Conservation (phyloP, 1,139 yeast species). For the Pichia sp. region DNA sequence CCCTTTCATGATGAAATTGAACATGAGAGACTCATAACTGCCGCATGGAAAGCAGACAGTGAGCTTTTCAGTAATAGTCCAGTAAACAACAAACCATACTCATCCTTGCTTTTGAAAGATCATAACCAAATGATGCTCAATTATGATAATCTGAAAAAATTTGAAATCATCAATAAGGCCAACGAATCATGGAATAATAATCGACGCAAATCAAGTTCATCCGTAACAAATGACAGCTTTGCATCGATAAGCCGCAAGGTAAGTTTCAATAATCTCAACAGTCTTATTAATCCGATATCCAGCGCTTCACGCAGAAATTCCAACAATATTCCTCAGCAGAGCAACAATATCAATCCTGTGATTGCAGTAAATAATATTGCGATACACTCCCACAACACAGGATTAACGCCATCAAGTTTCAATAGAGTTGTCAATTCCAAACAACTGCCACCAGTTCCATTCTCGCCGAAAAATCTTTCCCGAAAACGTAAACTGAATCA, state of each 20-base stretch:
- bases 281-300: not conserved
- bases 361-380: not conserved
- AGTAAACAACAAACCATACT: not conserved
- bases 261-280: not conserved
- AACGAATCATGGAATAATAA: conserved; percentile 29
- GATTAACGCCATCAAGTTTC: not conserved
- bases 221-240: conserved; percentile 11
- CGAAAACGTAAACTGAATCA: conserved; percentile 10
- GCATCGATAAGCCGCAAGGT: conserved; percentile 9
- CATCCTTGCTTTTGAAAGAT: conserved; percentile 7
- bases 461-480: conserved; percentile 1
- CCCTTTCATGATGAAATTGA: conserved; percentile 29
- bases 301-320: conserved; percentile 1
- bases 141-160: conserved; percentile 24
- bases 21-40: conserved; percentile 29
- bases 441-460: conserved; percentile 1
- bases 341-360: not conserved
- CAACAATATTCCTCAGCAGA: conserved; percentile 1
- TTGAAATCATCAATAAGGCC: conserved; percentile 28
- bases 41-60: conserved; percentile 26
- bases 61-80: conserved; percentile 11
- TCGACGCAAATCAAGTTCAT: conserved; percentile 15
- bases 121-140: conserved; percentile 9
- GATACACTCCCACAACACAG: not conserved
- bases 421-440: not conserved